Percentiles rank a stretch among this genome's conserved stretches.
These are phyloP conservation scores for Heritiera littoralis DNA, from an alignment of 345 rosid species.

Conservation along the genomic window DNA sequence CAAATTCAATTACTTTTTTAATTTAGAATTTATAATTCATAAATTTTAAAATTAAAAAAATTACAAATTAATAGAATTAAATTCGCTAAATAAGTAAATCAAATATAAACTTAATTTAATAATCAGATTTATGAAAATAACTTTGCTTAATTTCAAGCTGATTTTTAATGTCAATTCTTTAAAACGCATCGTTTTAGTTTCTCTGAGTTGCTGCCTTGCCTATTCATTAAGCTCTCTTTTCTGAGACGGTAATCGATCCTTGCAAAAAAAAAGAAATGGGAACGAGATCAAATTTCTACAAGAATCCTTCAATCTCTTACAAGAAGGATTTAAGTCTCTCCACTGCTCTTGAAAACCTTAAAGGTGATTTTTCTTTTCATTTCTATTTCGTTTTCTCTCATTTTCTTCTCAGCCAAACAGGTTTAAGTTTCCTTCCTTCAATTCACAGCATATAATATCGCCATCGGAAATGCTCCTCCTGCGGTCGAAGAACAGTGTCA, in stretches of 20 bases:
- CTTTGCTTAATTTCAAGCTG: neutral
- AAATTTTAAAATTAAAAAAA: too few relatives aligned
- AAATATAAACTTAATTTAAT: too few relatives aligned
- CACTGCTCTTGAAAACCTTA: conserved; percentile 65
- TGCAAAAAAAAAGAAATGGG: conserved; percentile 36
- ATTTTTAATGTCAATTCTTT: too few relatives aligned
- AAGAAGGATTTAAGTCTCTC: conserved; percentile 57
- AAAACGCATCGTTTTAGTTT: neutral
- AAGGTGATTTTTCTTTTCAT: conserved; percentile 34
- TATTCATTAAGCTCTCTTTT: neutral
- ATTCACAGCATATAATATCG: conserved; percentile 55
- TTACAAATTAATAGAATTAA: too few relatives aligned
- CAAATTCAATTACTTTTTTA: too few relatives aligned
- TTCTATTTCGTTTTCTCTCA: neutral
- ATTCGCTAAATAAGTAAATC: too few relatives aligned
- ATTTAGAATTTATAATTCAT: too few relatives aligned
- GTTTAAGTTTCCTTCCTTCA: neutral
- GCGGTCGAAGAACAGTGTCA: conserved; percentile 25
- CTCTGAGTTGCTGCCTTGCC: neutral
- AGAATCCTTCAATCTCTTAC: conserved; percentile 60
- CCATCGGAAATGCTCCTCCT: conserved; percentile 53
- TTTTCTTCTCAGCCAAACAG: conserved; percentile 1
- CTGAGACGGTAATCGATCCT: too few relatives aligned
- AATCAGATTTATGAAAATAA: too few relatives aligned
- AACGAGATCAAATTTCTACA: conserved; percentile 66